Evolutionary conservation across 768 basidiomycete genomes (phyloP), one percentile per base, ranked within the genome.

Genomic region (Termitomyces sp.): DNA sequence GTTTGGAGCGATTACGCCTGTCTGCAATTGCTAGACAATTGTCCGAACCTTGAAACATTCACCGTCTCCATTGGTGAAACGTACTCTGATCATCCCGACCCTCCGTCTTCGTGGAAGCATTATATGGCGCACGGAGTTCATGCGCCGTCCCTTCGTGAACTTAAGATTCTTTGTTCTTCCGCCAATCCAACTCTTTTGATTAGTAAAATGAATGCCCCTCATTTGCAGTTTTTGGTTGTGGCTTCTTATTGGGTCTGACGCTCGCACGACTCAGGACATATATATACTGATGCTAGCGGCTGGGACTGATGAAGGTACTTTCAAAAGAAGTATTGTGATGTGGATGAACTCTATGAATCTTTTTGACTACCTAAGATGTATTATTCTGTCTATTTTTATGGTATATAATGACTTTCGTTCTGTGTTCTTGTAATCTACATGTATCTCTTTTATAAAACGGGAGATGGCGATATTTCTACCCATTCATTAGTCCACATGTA

Each of bases 401-500:
- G 30, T n/a, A 47, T 28, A 47, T 47, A 30, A 12, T 31, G 9
- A 31, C 19, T 21, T 42, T 48, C 12, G 11, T 21, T 33, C 19
- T 7, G 26, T 17, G 9, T 28, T 46, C 26, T 46, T 28, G 44
- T 46, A 17, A 3, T 46, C 1, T 35, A 19, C 5, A 14, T 14
- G 14, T 35, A 14, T 35, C 6, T 10, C 2, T 14, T 12, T 47
- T 10, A 46, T 26, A 11, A 12, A 10, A 40, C n/a, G 38, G 37
- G 15, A 41, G 35, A 30, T n/a, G 5, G 21, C 21, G 47, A n/a
- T 5, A 89, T 64, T 66, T 85, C 80, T 2, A 77, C 74, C 82
- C 91, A 91, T 60, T 90, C 86, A 60, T 94, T 94, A 28, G 90
- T 82, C 94, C 94, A 96, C 91, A 96, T 89, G 66, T 94, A 93